Base-by-base conservation (phyloP, 164 flowering plant species). In the Litsea cubeba region DNA sequence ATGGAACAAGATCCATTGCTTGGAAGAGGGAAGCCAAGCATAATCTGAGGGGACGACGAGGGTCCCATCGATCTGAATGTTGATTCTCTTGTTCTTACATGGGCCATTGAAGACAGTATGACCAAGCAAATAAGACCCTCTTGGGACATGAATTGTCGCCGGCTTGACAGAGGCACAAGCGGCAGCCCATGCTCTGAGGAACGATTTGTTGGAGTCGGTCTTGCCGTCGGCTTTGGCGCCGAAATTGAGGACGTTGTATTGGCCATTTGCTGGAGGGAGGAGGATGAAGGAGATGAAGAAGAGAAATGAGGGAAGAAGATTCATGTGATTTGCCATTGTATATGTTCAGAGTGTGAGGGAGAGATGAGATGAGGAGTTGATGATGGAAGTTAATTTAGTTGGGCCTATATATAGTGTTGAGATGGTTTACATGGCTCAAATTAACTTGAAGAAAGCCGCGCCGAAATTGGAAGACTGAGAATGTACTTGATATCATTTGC, bases 121-220 rank as follows among this genome's bases (percentile, higher is more conserved):
- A 23, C 72, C 50, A 54, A 82, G 50, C 72, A 82, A 72, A 51
- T 40, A 82, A 20, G 65, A 46, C 46, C 84, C 84, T 17, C 50
- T 51, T 10, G 84, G 82, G 0, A 82, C 82, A 25, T 72, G 75
- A 17, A 82, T 65, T 25, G 72, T 73, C 0, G 79, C 65, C 0
- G 84, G 69, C 1, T 23, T 40, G 8, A 18, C 14, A 2, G 84
- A 77, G 30, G 69, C 73, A 70, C 84, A 82, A 51, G 82, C 82
- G 1, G 75, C 58, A 0, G 51, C 50, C 84, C 84, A 82, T 62
- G 84, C 81, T 3, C 35, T 58, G 12, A 76, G 75, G 62, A 82
- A 72, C 1, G 84, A 26, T 10, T 8, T 50, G 15, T 78, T 76
- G 3, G 79, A 65, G 40, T 77, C 78, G 10, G 78, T 74, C 28